phyloP scores from a whole-genome alignment of 768 basidiomycete species.

The Lentinula sp. region DNA sequence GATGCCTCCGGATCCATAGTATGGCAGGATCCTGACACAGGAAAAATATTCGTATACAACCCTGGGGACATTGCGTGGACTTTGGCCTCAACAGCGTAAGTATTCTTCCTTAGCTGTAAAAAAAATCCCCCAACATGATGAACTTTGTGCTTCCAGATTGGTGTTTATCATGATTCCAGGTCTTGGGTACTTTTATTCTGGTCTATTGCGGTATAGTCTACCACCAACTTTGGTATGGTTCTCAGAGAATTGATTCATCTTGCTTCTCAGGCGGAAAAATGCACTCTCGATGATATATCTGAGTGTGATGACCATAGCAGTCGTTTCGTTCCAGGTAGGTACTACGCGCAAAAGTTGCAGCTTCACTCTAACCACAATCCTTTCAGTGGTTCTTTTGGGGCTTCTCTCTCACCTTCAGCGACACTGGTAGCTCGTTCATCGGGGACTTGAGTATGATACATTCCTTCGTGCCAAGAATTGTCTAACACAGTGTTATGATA shows the following conservation, averaged over 20 bases:
- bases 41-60: slow-evolving; percentile 29
- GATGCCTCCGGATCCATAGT: slow-evolving; percentile 4
- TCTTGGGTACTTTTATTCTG: slow-evolving; percentile 87
- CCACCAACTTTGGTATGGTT: too few species aligned
- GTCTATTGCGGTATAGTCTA: slow-evolving; percentile 23
- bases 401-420: slow-evolving; percentile 86
- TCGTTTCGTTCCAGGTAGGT: slow-evolving; percentile 77
- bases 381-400: slow-evolving; percentile 96
- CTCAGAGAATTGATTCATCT: background rate
- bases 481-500: slow-evolving; percentile 18
- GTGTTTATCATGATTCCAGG: slow-evolving; percentile 77
- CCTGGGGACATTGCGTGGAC: slow-evolving; percentile 50
- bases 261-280: slow-evolving; percentile 80
- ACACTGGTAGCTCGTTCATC: slow-evolving; percentile 65
- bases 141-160: background rate
- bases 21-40: background rate
- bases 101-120: slow-evolving; percentile 17
- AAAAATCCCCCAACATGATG: background rate
- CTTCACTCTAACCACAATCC: slow-evolving; percentile 3
- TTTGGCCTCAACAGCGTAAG: slow-evolving; percentile 69
- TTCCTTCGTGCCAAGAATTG: background rate
- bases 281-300: slow-evolving; percentile 87
- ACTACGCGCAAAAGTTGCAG: background rate
- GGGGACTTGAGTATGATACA: slow-evolving; percentile 64
- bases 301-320: slow-evolving; percentile 67